Evolutionary conservation across 148 eudicot species (phyloP).

Genomic region (Diospyros lotus): DNA sequence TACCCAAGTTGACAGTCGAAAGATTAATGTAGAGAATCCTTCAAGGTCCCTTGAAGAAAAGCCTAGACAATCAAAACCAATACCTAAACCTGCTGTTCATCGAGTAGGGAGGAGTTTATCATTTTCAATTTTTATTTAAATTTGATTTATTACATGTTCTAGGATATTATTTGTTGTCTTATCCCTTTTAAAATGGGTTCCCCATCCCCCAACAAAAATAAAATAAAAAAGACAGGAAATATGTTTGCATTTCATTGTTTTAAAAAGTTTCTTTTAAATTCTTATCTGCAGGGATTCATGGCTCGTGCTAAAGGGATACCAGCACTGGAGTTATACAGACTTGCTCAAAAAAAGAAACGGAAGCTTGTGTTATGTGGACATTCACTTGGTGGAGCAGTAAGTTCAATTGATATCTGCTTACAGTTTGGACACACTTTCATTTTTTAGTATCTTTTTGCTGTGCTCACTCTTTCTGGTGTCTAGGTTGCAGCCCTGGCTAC

Average conservation of each 20-base stretch:
- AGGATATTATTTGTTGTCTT: neutral
- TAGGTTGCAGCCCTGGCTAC: slow-evolving; percentile 98
- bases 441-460: neutral
- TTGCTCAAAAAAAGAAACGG: slow-evolving; percentile 90
- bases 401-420: slow-evolving; percentile 22
- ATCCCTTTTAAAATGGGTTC: neutral
- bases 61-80: slow-evolving; percentile 47
- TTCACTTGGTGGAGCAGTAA: slow-evolving; percentile 99
- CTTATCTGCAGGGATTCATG: slow-evolving; percentile 81
- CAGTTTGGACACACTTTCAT: slow-evolving; percentile 12
- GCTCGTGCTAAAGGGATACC: slow-evolving; percentile 99
- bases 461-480: slow-evolving; percentile 14
- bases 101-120: slow-evolving; percentile 45
- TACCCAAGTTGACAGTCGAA: slow-evolving; percentile 31
- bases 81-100: slow-evolving; percentile 91
- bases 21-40: slow-evolving; percentile 36
- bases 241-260: neutral
- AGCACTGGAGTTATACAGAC: slow-evolving; percentile 86
- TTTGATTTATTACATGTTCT: slow-evolving; percentile 11
- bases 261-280: slow-evolving; percentile 3
- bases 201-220: neutral
- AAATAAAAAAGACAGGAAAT: neutral
- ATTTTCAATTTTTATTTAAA: neutral
- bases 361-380: slow-evolving; percentile 98
- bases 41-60: slow-evolving; percentile 48